Evolutionary conservation across 2,329 filamentous ascomycete genomes (phyloP), one percentile per base, ranked within the genome.

Genomic region (Emericellopsis cladophorae): DNA sequence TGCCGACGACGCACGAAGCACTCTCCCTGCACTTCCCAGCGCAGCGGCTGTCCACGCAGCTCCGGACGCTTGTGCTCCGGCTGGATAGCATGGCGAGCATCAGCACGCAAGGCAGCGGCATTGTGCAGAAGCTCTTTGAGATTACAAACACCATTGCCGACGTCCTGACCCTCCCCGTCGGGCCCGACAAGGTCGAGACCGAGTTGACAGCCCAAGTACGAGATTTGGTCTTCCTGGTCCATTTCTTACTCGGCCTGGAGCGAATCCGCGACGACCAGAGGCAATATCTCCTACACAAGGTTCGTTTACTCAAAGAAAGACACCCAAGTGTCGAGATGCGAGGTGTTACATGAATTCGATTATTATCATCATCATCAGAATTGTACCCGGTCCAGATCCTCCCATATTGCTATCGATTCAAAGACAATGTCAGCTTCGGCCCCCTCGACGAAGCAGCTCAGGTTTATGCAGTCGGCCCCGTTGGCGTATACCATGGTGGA

Each of bases 81-180:
- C 47, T 65, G 3, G 52, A 54, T 5, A 62, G 54, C 44, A 51
- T 58, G n/a, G 54, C 57, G 26, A 67, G 66, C 40, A 67, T 77
- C 43, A 65, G 66, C 23, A 67, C 72, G 5, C 72, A 77, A 46
- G 72, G 74, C 6, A 70, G 63, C 31, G 70, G 68, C 22, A 72
- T 78, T 42, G 57, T 75, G 41, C 67, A 73, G 44, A 78, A 78
- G 50, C 58, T 78, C 4, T 74, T 77, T 42, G 74, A 78, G 48
- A 73, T 78, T 45, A 70, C 72, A 0, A 73, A 71, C 50, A 75
- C 72, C 2, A 71, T 76, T 37, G 70, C 72, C 7, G 73, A 76
- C 46, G 73, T 78, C 2, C 61, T 77, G 21, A 66, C 71, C 36
- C 57, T 75, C 11, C 67, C 69, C 0, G 59, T 64, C 7, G 61